Evolutionary conservation across 2,329 filamentous ascomycete genomes (phyloP).

Genomic region (Cladosporium sp.): DNA sequence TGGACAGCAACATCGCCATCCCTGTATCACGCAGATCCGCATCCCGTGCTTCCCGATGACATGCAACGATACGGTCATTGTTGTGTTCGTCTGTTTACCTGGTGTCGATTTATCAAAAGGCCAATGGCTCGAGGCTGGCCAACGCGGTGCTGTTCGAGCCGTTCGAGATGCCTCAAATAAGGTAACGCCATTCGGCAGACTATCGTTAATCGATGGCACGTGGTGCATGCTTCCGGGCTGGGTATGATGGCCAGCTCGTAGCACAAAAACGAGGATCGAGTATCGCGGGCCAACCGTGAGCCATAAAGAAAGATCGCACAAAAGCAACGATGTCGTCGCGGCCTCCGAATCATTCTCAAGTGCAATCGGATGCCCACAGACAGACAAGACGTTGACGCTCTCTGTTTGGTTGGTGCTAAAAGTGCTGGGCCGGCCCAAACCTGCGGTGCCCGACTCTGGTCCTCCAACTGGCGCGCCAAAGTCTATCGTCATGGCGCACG

Average conservation of each 20-base stretch:
- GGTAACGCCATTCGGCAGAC: slow-evolving; percentile 7
- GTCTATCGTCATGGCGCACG: slow-evolving; percentile 4
- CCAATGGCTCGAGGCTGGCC: neutral
- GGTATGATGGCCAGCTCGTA: neutral
- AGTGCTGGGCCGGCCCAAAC: neutral
- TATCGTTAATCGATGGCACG: neutral
- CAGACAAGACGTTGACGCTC: neutral
- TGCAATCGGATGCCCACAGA: neutral
- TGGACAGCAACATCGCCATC: neutral
- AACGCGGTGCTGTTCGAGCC: neutral
- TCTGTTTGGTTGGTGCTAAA: neutral
- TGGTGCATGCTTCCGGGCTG: neutral
- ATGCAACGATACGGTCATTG: neutral
- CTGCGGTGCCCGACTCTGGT: slow-evolving; percentile 4
- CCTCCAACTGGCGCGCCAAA: slow-evolving; percentile 8
- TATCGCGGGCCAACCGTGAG: neutral
- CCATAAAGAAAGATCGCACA: neutral
- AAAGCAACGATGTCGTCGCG: neutral
- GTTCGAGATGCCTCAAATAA: neutral
- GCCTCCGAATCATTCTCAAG: neutral
- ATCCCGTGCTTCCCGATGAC: slow-evolving; percentile 9
- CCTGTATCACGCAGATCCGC: slow-evolving; percentile 9
- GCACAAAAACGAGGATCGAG: neutral
- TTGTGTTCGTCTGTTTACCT: neutral
- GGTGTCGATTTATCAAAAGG: neutral